phyloP scores from a whole-genome alignment of 179 eudicot genomes.

The Spergularia azorica region DNA sequence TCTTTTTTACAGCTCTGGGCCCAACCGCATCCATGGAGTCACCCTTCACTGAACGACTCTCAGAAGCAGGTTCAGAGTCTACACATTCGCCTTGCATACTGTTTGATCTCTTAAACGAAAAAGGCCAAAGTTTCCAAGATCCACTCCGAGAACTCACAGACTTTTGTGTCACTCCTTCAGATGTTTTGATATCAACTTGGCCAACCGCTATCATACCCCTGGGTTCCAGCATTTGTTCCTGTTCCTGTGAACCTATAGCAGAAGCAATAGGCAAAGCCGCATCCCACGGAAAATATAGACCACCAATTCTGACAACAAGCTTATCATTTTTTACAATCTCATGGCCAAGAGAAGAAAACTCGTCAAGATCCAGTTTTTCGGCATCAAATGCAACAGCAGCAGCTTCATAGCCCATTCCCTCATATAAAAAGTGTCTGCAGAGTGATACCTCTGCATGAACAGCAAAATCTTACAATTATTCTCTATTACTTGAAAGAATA shows the following conservation, averaged over 20 bases:
- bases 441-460: constrained; percentile 51
- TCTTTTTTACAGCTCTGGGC: constrained; percentile 45
- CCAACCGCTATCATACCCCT: constrained; percentile 44
- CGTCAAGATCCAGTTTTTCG: constrained; percentile 38
- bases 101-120: constrained; percentile 53
- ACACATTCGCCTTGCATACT: constrained; percentile 36
- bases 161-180: constrained; percentile 41
- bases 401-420: constrained; percentile 62
- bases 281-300: constrained; percentile 54
- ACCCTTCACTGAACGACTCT: constrained; percentile 19
- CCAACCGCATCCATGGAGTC: constrained; percentile 28
- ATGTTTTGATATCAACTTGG: constrained; percentile 30
- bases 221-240: constrained; percentile 39
- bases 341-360: constrained; percentile 34
- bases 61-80: constrained; percentile 30
- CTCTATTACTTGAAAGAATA: neutral
- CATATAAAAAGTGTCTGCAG: constrained; percentile 45
- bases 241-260: constrained; percentile 37
- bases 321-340: constrained; percentile 36
- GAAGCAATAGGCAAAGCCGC: constrained; percentile 48
- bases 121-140: constrained; percentile 70
- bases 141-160: constrained; percentile 42
- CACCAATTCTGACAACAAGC: constrained; percentile 52
- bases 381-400: constrained; percentile 46
- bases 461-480: constrained; percentile 5